These are phyloP conservation scores for Licmophora abbreviata DNA, from an alignment of 108 stramenopile genomes.

Conservation along the genomic window DNA sequence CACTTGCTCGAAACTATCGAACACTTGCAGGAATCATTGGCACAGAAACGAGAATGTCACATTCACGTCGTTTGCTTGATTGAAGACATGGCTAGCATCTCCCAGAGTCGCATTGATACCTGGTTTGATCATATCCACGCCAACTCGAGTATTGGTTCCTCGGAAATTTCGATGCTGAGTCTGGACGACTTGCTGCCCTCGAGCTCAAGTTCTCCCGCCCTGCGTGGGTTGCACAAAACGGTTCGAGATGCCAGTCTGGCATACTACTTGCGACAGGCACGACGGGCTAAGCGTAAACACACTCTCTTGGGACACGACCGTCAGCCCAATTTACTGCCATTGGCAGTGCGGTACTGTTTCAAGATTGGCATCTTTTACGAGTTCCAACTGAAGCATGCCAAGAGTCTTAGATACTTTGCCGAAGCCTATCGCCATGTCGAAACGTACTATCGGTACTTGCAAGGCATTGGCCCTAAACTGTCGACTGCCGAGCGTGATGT, in stretches of 20 bases:
- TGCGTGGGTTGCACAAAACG: conserved; percentile 23
- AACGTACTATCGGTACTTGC: conserved; percentile 33
- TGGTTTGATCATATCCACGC: conserved; percentile 3
- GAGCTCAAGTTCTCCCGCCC: conserved; percentile 3
- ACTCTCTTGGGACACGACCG: conserved; percentile 17
- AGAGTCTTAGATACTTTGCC: conserved; percentile 33
- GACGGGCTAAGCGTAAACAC: conserved; percentile 34
- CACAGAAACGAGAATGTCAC: conserved; percentile 46
- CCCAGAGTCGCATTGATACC: not conserved
- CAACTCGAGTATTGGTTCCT: not conserved
- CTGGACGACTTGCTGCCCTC: conserved; percentile 12
- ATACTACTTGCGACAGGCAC: conserved; percentile 34
- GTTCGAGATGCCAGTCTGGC: conserved; percentile 24
- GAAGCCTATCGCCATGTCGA: conserved; percentile 41
- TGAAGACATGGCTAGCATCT: conserved; percentile 1
- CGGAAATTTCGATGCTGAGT: conserved; percentile 9
- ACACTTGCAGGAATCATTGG: conserved; percentile 37
- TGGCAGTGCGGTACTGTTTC: conserved; percentile 53
- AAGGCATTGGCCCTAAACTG: not conserved
- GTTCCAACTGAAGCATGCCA: conserved; percentile 41
- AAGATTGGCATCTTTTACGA: conserved; percentile 61
- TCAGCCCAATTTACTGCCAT: conserved; percentile 22
- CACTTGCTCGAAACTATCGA: conserved; percentile 39
- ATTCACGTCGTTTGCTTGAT: conserved; percentile 55
- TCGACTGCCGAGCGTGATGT: not conserved